Conservation (phyloP, 345 rosid genomes). For the Heritiera fomes region DNA sequence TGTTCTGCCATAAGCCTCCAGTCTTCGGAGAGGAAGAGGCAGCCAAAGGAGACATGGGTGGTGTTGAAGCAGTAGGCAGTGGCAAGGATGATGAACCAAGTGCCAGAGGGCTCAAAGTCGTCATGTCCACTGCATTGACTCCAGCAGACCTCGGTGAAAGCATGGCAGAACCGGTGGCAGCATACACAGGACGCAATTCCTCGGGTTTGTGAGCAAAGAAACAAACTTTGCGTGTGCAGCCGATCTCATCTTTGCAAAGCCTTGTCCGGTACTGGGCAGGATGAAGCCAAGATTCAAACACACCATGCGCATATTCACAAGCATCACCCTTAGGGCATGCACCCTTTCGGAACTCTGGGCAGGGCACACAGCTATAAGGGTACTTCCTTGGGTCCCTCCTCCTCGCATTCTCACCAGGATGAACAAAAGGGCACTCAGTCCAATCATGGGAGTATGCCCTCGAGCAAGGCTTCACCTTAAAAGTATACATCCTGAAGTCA, state of each 20-base stretch:
- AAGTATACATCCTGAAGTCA: slow-evolving; percentile 90
- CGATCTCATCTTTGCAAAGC: slow-evolving; percentile 94
- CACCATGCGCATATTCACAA: slow-evolving; percentile 95
- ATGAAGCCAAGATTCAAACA: slow-evolving; percentile 98
- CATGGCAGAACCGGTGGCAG: slow-evolving; percentile 95
- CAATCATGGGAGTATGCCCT: slow-evolving; percentile 98
- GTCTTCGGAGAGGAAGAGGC: slow-evolving; percentile 72
- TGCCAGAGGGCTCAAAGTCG: slow-evolving; percentile 53
- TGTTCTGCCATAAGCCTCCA: slow-evolving; percentile 80
- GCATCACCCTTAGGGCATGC: slow-evolving; percentile 85
- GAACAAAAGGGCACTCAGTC: slow-evolving; percentile 99
- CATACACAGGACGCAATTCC: slow-evolving; percentile 87
- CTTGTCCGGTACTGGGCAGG: slow-evolving; percentile 95
- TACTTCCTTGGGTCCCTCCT: slow-evolving; percentile 94
- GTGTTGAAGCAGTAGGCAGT: slow-evolving; percentile 60
- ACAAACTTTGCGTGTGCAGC: slow-evolving; percentile 87
- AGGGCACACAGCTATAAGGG: slow-evolving; percentile 93
- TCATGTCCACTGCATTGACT: slow-evolving; percentile 57
- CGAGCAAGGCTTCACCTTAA: slow-evolving; percentile 96
- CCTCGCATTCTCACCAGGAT: slow-evolving; percentile 98
- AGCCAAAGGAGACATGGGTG: slow-evolving; percentile 76
- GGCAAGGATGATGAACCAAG: slow-evolving; percentile 56
- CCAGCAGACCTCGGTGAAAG: slow-evolving; percentile 78
- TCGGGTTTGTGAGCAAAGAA: slow-evolving; percentile 93
- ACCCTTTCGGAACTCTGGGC: slow-evolving; percentile 97